A percentile compares a stretch with the other conserved stretches of the same genome.
Evolutionary conservation across 2,329 filamentous ascomycete species (phyloP).

Genomic region (Talaromyces atroroseus): DNA sequence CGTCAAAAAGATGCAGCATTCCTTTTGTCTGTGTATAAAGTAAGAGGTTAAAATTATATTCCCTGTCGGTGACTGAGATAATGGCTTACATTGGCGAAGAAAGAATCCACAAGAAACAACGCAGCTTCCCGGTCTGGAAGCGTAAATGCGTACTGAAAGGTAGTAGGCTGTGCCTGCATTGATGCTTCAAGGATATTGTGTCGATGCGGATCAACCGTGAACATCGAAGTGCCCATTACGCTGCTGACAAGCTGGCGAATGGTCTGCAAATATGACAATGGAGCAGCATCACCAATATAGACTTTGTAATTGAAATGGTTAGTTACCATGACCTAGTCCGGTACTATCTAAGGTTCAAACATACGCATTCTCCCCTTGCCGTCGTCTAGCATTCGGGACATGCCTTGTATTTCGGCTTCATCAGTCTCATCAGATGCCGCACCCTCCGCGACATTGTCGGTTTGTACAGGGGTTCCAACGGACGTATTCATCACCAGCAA

Average conservation of each 20-base stretch:
- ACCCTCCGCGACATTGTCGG: slow-evolving; percentile 1
- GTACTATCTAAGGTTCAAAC: not conserved
- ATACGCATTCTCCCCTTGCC: slow-evolving; percentile 44
- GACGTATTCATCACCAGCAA: slow-evolving; percentile 8
- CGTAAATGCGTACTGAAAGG: slow-evolving; percentile 46
- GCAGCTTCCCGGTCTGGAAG: slow-evolving; percentile 54
- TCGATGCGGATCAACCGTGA: slow-evolving; percentile 53
- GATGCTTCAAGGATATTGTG: slow-evolving; percentile 54
- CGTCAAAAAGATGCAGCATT: slow-evolving; percentile 56
- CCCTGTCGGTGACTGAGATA: not conserved
- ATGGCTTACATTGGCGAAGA: slow-evolving; percentile 54
- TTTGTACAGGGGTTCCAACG: not conserved
- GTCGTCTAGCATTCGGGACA: slow-evolving; percentile 61
- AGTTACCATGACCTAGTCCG: not conserved
- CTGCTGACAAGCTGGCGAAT: slow-evolving; percentile 57
- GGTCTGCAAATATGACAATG: slow-evolving; percentile 56
- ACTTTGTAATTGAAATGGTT: slow-evolving; percentile 33
- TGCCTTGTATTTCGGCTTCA: slow-evolving; percentile 37
- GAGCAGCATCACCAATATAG: slow-evolving; percentile 60
- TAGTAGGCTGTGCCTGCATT: slow-evolving; percentile 33
- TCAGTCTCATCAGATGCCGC: slow-evolving; percentile 15
- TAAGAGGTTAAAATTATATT: not conserved
- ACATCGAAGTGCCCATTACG: slow-evolving; percentile 50
- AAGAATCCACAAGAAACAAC: slow-evolving; percentile 52
- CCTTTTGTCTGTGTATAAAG: slow-evolving; percentile 48